phyloP scores from a whole-genome alignment of 1,284 basidiomycete species.

The Tylopilus orsonianus region DNA sequence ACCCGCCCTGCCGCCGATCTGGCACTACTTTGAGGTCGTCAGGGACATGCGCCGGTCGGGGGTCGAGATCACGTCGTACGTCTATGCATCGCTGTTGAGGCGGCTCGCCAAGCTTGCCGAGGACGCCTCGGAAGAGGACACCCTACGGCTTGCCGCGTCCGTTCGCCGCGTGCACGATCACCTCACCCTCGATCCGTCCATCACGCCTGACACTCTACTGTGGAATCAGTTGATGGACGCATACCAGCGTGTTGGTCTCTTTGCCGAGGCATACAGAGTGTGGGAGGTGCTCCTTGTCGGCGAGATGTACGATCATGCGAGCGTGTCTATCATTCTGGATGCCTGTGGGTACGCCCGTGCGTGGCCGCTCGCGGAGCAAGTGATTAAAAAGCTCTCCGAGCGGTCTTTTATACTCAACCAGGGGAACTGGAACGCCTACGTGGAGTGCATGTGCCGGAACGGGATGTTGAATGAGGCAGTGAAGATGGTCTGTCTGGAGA shows the following conservation, averaged over 20 bases:
- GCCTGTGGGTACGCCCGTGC: conserved; percentile 69
- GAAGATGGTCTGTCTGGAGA: conserved; percentile 62
- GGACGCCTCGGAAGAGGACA: conserved; percentile 27
- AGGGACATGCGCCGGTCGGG: conserved; percentile 79
- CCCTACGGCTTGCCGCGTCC: conserved; percentile 41
- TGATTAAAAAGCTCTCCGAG: conserved; percentile 51
- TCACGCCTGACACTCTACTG: conserved; percentile 74
- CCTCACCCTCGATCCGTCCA: conserved; percentile 72
- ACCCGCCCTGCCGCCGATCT: conserved; percentile 51
- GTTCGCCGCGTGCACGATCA: conserved; percentile 77
- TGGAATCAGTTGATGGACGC: conserved; percentile 91
- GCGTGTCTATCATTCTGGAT: conserved; percentile 83
- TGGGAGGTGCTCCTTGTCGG: conserved; percentile 78
- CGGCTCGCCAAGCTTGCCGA: conserved; percentile 50
- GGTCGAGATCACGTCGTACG: conserved; percentile 52
- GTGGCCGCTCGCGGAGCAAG: conserved; percentile 49
- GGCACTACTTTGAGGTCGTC: conserved; percentile 76
- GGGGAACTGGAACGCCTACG: conserved; percentile 75
- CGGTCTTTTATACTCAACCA: conserved; percentile 55
- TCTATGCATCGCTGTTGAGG: conserved; percentile 74
- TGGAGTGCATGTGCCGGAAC: conserved; percentile 85
- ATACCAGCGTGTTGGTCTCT: conserved; percentile 76
- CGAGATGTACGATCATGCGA: conserved; percentile 58
- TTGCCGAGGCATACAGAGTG: conserved; percentile 69
- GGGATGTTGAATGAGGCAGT: conserved; percentile 69